Conservation (phyloP, 2,329 filamentous ascomycete genomes). For the Shiraia sp. region DNA sequence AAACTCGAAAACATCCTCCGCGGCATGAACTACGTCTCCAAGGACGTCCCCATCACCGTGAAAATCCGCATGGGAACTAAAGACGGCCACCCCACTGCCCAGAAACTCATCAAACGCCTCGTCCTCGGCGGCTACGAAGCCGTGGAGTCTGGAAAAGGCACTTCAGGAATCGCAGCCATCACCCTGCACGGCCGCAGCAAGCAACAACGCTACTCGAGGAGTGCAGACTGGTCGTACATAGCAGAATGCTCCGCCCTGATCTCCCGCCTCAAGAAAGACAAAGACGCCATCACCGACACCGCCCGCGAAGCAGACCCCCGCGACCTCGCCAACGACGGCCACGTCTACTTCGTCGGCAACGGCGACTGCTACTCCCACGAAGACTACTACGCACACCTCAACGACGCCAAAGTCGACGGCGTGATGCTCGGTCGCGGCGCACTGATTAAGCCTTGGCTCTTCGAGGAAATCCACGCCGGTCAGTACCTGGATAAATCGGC, state of each 20-base stretch:
- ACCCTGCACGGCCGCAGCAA: conserved; percentile 91
- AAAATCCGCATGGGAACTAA: conserved; percentile 93
- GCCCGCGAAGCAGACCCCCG: conserved; percentile 74
- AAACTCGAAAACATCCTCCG: conserved; percentile 94
- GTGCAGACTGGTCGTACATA: conserved; percentile 95
- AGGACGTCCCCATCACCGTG: conserved; percentile 86
- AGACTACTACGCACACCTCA: conserved; percentile 80
- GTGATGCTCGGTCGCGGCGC: conserved; percentile 97
- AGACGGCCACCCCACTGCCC: conserved; percentile 76
- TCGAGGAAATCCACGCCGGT: conserved; percentile 89
- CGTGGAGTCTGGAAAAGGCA: conserved; percentile 65
- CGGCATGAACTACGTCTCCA: conserved; percentile 93
- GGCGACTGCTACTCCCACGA: conserved; percentile 93
- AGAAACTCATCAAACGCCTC: conserved; percentile 80
- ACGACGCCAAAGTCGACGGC: conserved; percentile 80
- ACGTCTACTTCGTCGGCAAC: conserved; percentile 92
- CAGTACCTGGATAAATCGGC: conserved; percentile 97
- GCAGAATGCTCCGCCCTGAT: conserved; percentile 85
- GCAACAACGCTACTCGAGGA: conserved; percentile 90
- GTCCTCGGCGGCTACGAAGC: conserved; percentile 78
- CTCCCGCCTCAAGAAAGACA: conserved; percentile 74
- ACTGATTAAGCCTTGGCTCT: conserved; percentile 96
- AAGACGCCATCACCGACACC: conserved; percentile 72
- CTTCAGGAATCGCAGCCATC: conserved; percentile 81
- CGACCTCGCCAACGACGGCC: conserved; percentile 68